Percentiles rank a stretch among this genome's conserved stretches.
Conservation (phyloP, 2,329 filamentous ascomycete species). For the Spiromastix sp. region DNA sequence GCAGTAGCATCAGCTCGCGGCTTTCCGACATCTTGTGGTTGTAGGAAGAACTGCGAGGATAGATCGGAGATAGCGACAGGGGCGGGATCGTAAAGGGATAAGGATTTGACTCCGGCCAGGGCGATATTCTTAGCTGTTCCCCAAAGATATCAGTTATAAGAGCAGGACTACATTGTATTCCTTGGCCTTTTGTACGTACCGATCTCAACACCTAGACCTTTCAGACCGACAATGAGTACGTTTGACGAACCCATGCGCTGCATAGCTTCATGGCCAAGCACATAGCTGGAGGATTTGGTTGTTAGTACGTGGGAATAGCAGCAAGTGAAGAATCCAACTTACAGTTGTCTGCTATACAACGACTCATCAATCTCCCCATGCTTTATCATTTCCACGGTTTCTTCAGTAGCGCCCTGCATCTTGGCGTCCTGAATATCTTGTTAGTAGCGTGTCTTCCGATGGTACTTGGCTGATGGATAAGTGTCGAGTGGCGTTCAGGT, state of each 20-base stretch:
- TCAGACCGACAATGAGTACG: conserved; percentile 80
- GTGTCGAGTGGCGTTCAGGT: not conserved
- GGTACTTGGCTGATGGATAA: conserved; percentile 9
- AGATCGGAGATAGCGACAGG: conserved; percentile 78
- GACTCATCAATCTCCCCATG: conserved; percentile 58
- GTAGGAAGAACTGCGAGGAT: conserved; percentile 95
- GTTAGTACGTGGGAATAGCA: conserved; percentile 9
- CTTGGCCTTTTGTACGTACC: conserved; percentile 21
- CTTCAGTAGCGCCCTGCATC: conserved; percentile 53
- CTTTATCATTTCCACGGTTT: conserved; percentile 51
- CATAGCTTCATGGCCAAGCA: conserved; percentile 76
- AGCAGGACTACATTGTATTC: too few species aligned
- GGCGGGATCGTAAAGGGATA: conserved; percentile 84
- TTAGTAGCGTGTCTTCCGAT: too few species aligned
- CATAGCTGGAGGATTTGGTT: conserved; percentile 41
- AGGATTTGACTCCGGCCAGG: conserved; percentile 92
- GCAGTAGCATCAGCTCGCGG: conserved; percentile 78
- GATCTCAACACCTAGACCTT: conserved; percentile 92
- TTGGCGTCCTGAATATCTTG: conserved; percentile 43
- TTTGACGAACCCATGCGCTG: conserved; percentile 98
- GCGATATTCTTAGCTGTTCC: conserved; percentile 86
- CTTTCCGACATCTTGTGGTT: conserved; percentile 78
- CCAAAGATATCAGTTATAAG: not conserved
- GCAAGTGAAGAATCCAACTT: conserved; percentile 11
- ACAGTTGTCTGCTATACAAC: conserved; percentile 56